Conservation (phyloP, 2,329 filamentous ascomycete genomes). For the Fusarium verticillioides region DNA sequence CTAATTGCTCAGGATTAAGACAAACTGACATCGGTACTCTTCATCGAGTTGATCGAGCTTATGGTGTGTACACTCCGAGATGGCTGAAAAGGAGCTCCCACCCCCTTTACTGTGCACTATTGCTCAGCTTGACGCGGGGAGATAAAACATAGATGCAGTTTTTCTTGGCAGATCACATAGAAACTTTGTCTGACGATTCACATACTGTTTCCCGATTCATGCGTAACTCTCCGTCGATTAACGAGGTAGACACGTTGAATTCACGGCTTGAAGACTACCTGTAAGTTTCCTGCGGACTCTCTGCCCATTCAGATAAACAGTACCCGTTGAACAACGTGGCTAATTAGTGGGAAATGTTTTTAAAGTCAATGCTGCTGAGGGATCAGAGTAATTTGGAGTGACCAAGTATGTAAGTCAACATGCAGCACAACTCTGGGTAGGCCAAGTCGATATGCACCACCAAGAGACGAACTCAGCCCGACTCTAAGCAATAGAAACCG, state of each 20-base stretch:
- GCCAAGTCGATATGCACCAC: not conserved
- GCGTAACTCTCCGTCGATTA: too few species aligned
- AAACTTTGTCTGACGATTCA: not conserved
- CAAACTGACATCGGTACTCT: too few species aligned
- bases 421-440: not conserved
- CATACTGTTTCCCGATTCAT: not conserved
- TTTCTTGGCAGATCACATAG: not conserved
- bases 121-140: not conserved
- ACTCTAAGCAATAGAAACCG: too few species aligned
- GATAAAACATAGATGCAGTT: fast-evolving
- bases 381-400: too few species aligned
- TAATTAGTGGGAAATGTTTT: not conserved
- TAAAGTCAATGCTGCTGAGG: fast-evolving
- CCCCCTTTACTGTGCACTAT: not conserved
- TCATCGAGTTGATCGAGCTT: not conserved
- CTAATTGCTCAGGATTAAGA: fast-evolving
- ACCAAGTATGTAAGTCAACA: not conserved
- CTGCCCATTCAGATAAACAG: not conserved
- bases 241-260: not conserved
- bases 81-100: too few species aligned
- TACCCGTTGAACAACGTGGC: fast-evolving
- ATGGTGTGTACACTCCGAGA: fast-evolving
- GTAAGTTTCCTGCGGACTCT: too few species aligned
- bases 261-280: not conserved
- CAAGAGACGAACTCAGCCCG: not conserved